Conservation (phyloP, 768 basidiomycete species). For the Tricholomella constricta region DNA sequence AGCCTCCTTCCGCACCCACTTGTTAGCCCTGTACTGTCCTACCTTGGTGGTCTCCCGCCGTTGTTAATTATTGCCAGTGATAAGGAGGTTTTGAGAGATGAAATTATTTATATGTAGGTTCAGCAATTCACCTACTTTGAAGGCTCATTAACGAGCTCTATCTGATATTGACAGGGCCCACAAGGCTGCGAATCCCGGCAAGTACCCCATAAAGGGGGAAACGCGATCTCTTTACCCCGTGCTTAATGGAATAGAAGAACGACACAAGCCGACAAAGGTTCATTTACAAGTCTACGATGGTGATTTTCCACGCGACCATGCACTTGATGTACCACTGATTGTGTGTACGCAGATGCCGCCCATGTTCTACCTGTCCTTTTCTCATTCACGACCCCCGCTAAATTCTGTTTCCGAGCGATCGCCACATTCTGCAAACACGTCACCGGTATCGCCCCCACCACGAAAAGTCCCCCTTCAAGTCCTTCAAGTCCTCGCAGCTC, state of each 20-base stretch:
- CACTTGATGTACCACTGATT: slow-evolving; percentile 21
- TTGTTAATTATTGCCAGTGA: slow-evolving; percentile 84
- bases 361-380: slow-evolving; percentile 77
- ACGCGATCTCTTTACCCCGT: slow-evolving; percentile 56
- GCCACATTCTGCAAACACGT: slow-evolving; percentile 70
- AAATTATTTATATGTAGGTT: slow-evolving; percentile 82
- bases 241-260: slow-evolving; percentile 54
- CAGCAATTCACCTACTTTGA: neutral
- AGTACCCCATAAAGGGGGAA: slow-evolving; percentile 53
- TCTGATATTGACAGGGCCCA: slow-evolving; percentile 61
- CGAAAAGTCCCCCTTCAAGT: slow-evolving; percentile 11
- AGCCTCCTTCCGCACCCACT: slow-evolving; percentile 76
- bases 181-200: slow-evolving; percentile 83
- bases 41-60: slow-evolving; percentile 91
- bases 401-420: slow-evolving; percentile 79
- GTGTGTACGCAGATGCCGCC: slow-evolving; percentile 52
- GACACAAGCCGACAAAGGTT: slow-evolving; percentile 68
- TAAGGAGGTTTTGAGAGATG: slow-evolving; percentile 90
- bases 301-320: slow-evolving; percentile 21
- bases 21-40: slow-evolving; percentile 77
- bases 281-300: slow-evolving; percentile 95
- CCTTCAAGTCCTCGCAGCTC: slow-evolving; percentile 1
- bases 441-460: slow-evolving; percentile 45
- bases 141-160: slow-evolving; percentile 2
- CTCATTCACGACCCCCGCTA: slow-evolving; percentile 74